These are phyloP conservation scores for Colletotrichum incanum DNA, from an alignment of 2,329 filamentous ascomycete genomes.

Conservation along the genomic window DNA sequence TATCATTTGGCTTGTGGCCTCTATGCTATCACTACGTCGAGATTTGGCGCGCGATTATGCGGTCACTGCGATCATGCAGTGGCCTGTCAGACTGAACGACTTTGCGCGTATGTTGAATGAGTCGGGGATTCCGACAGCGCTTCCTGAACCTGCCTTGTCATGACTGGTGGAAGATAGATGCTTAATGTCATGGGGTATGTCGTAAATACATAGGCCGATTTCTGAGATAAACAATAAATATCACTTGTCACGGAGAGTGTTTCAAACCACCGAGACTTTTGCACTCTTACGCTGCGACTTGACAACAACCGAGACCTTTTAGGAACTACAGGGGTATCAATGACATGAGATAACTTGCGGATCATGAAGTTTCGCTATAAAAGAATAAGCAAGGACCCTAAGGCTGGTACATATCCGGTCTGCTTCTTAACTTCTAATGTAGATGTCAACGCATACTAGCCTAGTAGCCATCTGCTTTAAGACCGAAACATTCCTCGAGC, in stretches of 20 bases:
- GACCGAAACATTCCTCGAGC: too few species aligned
- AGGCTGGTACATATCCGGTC: too few species aligned
- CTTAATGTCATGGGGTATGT: not conserved
- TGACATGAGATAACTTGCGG: too few species aligned
- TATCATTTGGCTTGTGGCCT: conserved; percentile 50
- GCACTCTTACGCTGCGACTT: too few species aligned
- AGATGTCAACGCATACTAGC: too few species aligned
- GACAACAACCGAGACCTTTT: too few species aligned
- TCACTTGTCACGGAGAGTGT: not conserved
- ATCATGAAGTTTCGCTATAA: too few species aligned
- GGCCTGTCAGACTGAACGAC: not conserved
- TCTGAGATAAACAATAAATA: not conserved
- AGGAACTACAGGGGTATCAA: too few species aligned
- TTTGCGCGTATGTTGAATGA: not conserved
- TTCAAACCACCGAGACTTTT: too few species aligned
- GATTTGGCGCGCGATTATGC: not conserved
- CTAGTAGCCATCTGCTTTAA: too few species aligned
- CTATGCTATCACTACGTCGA: not conserved
- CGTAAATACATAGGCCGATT: not conserved
- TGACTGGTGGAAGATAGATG: not conserved
- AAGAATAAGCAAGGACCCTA: too few species aligned
- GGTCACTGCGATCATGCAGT: not conserved
- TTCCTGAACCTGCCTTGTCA: not conserved
- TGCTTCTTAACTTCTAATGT: too few species aligned
- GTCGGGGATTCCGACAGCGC: not conserved